Base-by-base conservation (phyloP, 192 early-diverging fungal species). In the Coemansia sp. region DNA sequence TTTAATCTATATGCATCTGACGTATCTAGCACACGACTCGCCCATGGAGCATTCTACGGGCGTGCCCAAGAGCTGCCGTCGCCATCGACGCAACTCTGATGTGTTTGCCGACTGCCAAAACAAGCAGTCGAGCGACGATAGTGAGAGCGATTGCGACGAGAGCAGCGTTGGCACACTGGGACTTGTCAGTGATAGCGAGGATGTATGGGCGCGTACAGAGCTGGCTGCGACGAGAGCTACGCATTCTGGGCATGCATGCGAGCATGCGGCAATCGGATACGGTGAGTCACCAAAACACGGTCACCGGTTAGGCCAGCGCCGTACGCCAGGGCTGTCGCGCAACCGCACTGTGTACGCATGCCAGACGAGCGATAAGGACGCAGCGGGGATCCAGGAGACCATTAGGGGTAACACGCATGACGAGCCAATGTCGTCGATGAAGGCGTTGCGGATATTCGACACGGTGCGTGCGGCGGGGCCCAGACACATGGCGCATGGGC, bases 381-480 rank as follows among this genome's bases (percentile, higher is more conserved):
- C 59, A 19, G 56, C 47, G 10, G 27, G 53, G 45, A 63, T 68
- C 63, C 43, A 65, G n/a, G 71, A 60, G 22, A 45, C 77, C 3
- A 71, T 74, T 21, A 61, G 53, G 17, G 41, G 65, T 29, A 80
- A 80, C 45, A 68, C 72, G 11, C 77, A 74, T 19, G 59, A 71
- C 5, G 77, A 71, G 53, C 77, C 77, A 31, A 80, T 80, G 77
- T 74, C 77, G 9, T 74, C 72, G 29, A 56, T 29, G 43, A 74
- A 62, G 35, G 77, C 77, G 21, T 48, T 69, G 61, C 62, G 65
- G 47, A 61, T 80, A 62, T 67, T 80, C n/a, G 64, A 68, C 55
- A 62, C 72, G 6, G 64, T 74, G 29, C 65, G 68, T 31, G 54
- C 71, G 2, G 39, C 67, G 9, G 61, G 14, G 27, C n/a, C 63